Evolutionary conservation across 805 yeast genomes (phyloP), one percentile per base, ranked within the genome.

Genomic region (Ogataea methylovora): DNA sequence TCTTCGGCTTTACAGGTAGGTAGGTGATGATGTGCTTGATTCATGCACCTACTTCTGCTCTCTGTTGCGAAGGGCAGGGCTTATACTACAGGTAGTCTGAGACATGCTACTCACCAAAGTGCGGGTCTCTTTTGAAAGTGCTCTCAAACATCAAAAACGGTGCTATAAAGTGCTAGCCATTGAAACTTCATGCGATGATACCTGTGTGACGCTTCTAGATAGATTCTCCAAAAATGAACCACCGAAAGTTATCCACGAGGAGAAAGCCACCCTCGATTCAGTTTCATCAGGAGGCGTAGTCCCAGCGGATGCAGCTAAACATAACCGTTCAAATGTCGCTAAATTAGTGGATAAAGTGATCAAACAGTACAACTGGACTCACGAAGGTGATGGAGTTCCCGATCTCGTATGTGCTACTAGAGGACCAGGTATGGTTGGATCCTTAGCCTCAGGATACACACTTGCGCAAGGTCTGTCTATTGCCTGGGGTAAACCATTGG

Each of bases 361-460:
- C 12, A 24, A 19, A 0, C 58, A 48, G 30, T 57, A 64, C 46
- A 54, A 47, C 7, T 39, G 72, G 42, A 35, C 41, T 3, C 31
- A 52, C 2, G 8, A 16, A 0, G 46, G 44, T 19, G 63, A 64
- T 1, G 40, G 39, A 2, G 41, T 48, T 24, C 85, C 87, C 0
- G 95, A 84, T 51, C 52, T 92, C 30, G 71, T 92, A 1, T 83
- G 95, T 54, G 95, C 81, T 4, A 92, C 98, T 0, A 63, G 95
- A 44, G 98, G 98, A 0, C 98, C 98, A 0, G 98, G 98, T 0
- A 86, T 92, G 96, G 73, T 78, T 8, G 96, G 97, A 0, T 81
- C 94, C 0, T 63, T 92, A 11, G 71, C 85, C 8, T 80, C 85
- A 0, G 94, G 97, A 1, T 63, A 83, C 17, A 92, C 84, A 48